phyloP scores from a whole-genome alignment of 176 grass and related monocot genomes.

The Canna indica region DNA sequence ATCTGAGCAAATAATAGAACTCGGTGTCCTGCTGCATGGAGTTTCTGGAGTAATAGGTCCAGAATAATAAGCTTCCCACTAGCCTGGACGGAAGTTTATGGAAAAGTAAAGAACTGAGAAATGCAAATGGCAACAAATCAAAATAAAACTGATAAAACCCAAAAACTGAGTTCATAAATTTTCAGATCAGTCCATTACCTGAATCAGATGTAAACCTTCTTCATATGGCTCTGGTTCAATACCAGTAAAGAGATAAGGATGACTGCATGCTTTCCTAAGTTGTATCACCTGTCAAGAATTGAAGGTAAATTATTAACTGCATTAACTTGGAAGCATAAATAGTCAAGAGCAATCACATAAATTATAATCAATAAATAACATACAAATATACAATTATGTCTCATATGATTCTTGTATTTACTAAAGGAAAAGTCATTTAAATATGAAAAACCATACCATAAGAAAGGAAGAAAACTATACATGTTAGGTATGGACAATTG shows the following conservation, averaged over 20 bases:
- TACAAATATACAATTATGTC: not conserved
- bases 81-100: conserved; percentile 41
- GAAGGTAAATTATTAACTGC: conserved; percentile 4
- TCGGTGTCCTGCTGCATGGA: conserved; percentile 56
- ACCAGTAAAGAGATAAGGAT: conserved; percentile 90
- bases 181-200: conserved; percentile 14
- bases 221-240: conserved; percentile 92
- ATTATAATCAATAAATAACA: not conserved
- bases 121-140: not conserved
- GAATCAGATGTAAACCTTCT: conserved; percentile 72
- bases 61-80: conserved; percentile 87
- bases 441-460: not conserved
- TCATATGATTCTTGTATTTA: not conserved
- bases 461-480: too few species aligned
- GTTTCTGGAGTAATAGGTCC: conserved; percentile 72
- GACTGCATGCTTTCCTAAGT: conserved; percentile 84
- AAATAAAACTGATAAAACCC: not conserved
- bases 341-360: conserved; percentile 6
- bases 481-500: too few species aligned
- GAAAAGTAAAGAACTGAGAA: not conserved
- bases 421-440: not conserved
- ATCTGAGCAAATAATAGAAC: conserved; percentile 96
- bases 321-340: not conserved
- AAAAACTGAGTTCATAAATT: too few species aligned
- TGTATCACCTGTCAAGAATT: conserved; percentile 71